Evolutionary conservation across 164 flowering plant genomes (phyloP).

Genomic region (Vitis amurensis): DNA sequence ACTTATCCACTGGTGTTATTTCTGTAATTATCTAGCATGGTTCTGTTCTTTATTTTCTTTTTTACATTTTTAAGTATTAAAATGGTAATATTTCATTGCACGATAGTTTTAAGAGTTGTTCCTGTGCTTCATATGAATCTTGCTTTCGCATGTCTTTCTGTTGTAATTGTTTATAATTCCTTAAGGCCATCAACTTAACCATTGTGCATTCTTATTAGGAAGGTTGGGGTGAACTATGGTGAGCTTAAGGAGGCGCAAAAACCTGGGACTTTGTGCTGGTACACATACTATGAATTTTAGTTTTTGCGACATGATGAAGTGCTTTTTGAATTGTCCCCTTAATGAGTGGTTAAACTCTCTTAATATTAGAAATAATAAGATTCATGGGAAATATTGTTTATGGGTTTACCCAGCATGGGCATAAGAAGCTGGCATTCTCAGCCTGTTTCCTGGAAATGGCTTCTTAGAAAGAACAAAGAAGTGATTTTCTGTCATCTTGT

Average conservation of each 20-base stretch:
- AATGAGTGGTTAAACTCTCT: background rate
- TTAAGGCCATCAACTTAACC: constrained; percentile 12
- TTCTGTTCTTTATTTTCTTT: no score
- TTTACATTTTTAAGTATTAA: no score
- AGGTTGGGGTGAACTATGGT: constrained; percentile 53
- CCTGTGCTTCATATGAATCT: background rate
- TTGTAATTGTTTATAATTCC: constrained; percentile 6
- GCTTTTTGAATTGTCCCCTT: background rate
- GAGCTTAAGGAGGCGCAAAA: constrained; percentile 85
- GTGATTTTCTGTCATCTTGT: background rate
- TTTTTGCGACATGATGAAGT: background rate
- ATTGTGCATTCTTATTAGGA: constrained; percentile 13
- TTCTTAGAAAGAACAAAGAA: background rate
- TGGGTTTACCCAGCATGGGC: background rate
- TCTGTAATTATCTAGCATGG: no score
- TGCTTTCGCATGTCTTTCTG: background rate
- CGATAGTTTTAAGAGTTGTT: background rate
- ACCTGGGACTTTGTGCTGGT: constrained; percentile 72
- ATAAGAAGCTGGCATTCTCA: background rate
- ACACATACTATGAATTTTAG: constrained; percentile 7
- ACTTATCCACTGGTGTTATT: no score
- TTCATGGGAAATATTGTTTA: background rate
- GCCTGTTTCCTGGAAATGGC: background rate
- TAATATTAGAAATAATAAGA: background rate
- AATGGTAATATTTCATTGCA: background rate